Evolutionary conservation across 371 early-diverging fungal species (phyloP), one percentile per base, ranked within the genome.

Genomic region (Mortierella sp.): DNA sequence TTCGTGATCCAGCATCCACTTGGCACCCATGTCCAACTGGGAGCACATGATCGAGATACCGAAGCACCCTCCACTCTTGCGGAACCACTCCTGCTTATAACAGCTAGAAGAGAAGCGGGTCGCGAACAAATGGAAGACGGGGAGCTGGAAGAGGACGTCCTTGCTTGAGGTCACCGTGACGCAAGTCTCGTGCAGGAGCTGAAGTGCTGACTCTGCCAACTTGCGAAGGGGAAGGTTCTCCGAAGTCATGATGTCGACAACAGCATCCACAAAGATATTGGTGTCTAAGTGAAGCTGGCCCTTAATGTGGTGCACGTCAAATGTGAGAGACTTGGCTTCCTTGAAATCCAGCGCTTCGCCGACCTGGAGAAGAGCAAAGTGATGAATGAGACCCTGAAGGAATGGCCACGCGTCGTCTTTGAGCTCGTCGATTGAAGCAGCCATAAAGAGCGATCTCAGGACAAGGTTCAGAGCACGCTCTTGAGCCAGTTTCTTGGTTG

Each of bases 1-100:
- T 75, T 98, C 96, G 87, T 97, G 98, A 44, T 95, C 96, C 14
- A 96, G 89, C 91, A 99, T 93, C 99, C 99, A 99, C 44, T 91
- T 89, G 7, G 91, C 92, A 9, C 97, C 96, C 89, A 98, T 91
- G 48, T 96, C 94, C 24, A 99, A 90, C 77, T 96, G 92, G 0
- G 95, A 93, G 63, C 94, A 94, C 80, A 97, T 91, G 65, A 97
- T 89, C 0, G 94, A 93, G 58, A 99, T 97, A 2, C 99, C 98
- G 45, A 92, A 88, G 83, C 97, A 97, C 1, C 98, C 99, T 44
- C 97, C 97, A 42, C 94, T 92, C 89, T 97, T 97, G 26, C 91
- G 90, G 82, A 92, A 95, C 95, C 96, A 96, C 74, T 96, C 96
- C 73, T 94, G 93, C 85, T 95, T 93, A 85, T 96, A 98, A 78